These are phyloP conservation scores for Pestalotiopsis sp. DNA, from an alignment of 2,329 filamentous ascomycete genomes.

Conservation along the genomic window DNA sequence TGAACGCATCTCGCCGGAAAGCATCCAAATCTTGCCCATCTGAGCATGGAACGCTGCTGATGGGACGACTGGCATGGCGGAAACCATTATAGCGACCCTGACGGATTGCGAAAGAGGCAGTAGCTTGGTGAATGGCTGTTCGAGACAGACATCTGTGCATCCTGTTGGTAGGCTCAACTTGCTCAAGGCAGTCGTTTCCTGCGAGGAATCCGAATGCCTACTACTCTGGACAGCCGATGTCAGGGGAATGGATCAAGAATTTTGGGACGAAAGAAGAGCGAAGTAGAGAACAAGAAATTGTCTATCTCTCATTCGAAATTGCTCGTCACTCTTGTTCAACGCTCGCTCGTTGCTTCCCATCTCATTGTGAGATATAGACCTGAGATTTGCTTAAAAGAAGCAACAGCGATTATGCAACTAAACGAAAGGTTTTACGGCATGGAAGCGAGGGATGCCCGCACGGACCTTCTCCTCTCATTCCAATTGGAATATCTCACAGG, in stretches of 20 bases:
- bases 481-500: neutral
- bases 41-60: neutral
- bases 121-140: neutral
- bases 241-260: no score
- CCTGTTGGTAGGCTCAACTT: neutral
- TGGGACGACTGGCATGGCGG: neutral
- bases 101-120: neutral
- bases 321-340: neutral
- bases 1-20: conserved; percentile 25
- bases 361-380: neutral
- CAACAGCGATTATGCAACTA: neutral
- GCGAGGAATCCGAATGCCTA: neutral
- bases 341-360: neutral
- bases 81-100: rapidly evolving
- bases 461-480: neutral
- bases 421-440: neutral
- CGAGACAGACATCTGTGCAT: neutral
- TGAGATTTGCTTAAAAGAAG: neutral
- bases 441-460: neutral
- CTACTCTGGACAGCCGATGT: no score
- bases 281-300: neutral
- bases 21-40: conserved; percentile 19
- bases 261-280: neutral
- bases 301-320: neutral
- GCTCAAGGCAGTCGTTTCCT: neutral